A percentile compares a stretch with the other conserved stretches of the same genome.
Evolutionary conservation across 1,284 basidiomycete genomes (phyloP).

Genomic region (Rhodofomes roseus): DNA sequence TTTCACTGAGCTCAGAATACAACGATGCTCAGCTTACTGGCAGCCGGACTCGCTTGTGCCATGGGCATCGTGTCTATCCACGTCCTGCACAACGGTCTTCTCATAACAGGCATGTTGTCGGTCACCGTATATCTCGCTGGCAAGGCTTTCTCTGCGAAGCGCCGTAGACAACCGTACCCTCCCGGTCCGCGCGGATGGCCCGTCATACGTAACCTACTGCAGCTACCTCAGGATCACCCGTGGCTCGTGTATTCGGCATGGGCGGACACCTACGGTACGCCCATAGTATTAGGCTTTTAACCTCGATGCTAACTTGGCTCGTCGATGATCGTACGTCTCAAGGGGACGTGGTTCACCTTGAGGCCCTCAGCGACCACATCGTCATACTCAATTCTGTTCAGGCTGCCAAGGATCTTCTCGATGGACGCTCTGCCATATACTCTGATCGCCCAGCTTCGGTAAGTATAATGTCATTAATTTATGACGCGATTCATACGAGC

Average conservation of each 20-base stretch:
- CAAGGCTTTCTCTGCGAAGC: no score
- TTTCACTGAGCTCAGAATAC: no score
- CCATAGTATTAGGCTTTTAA: no score
- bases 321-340: no score
- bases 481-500: no score
- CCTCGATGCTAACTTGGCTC: not conserved
- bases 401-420: conserved; percentile 13
- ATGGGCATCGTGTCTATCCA: no score
- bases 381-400: conserved; percentile 12
- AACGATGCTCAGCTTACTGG: no score
- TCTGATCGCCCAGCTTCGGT: conserved; percentile 10
- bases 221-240: conserved; percentile 50
- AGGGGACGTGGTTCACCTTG: conserved; percentile 19
- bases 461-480: not conserved
- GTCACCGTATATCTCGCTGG: no score
- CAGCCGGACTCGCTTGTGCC: no score
- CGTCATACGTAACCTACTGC: conserved; percentile 54
- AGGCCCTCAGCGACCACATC: conserved; percentile 14
- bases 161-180: not conserved
- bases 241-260: conserved; percentile 28
- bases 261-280: conserved; percentile 25
- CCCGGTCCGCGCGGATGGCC: conserved; percentile 64
- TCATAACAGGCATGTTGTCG: no score
- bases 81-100: no score
- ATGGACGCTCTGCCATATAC: conserved; percentile 13